These are phyloP conservation scores for Fusarium solani-melongenae DNA, from an alignment of 2,329 filamentous ascomycete species.

Conservation along the genomic window DNA sequence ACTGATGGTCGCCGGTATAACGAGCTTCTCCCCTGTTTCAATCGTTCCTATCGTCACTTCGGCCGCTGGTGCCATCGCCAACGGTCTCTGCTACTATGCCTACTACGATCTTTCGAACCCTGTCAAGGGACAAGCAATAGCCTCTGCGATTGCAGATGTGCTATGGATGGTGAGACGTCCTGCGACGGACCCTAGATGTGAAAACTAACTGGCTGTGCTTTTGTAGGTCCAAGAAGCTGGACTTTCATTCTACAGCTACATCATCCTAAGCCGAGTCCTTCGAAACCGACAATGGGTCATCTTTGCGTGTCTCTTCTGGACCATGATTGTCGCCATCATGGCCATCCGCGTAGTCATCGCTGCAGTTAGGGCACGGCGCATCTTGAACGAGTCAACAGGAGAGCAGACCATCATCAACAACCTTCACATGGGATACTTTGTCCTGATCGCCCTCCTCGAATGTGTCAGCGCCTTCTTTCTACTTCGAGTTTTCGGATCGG, in stretches of 20 bases:
- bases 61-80: conserved; percentile 52
- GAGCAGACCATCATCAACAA: conserved; percentile 49
- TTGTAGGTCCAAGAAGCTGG: conserved; percentile 58
- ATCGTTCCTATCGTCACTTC: conserved; percentile 55
- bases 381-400: conserved; percentile 38
- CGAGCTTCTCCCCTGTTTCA: conserved; percentile 51
- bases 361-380: conserved; percentile 44
- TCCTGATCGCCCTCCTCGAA: conserved; percentile 54
- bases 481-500: conserved; percentile 50
- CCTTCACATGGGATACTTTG: conserved; percentile 56
- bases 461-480: conserved; percentile 54
- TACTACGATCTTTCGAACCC: conserved; percentile 47
- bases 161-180: conserved; percentile 51
- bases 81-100: conserved; percentile 57
- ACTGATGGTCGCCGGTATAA: conserved; percentile 53
- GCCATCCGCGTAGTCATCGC: conserved; percentile 58
- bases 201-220: neutral
- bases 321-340: conserved; percentile 63
- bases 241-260: conserved; percentile 61
- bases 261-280: conserved; percentile 63
- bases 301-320: conserved; percentile 66
- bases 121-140: conserved; percentile 43
- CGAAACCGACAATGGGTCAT: conserved; percentile 54
- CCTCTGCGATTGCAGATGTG: conserved; percentile 53
- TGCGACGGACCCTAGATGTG: neutral